Evolutionary conservation across 257 asterid species (phyloP).

Genomic region (Marsdenia floribunda): DNA sequence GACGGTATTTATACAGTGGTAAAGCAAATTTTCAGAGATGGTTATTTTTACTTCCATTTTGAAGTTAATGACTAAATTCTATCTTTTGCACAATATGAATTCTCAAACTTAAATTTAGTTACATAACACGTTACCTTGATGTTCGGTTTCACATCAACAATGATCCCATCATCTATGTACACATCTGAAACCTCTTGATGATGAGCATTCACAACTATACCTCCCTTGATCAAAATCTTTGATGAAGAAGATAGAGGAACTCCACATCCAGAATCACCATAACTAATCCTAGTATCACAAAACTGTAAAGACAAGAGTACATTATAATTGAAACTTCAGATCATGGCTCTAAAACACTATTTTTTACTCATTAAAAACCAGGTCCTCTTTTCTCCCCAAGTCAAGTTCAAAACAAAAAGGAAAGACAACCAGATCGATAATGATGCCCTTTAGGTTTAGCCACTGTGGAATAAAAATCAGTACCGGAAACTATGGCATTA

Average conservation of each 20-base stretch:
- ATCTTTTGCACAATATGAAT: not conserved
- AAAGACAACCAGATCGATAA: not conserved
- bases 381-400: not conserved
- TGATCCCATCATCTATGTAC: constrained; percentile 70
- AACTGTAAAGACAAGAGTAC: constrained; percentile 32
- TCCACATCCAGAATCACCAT: constrained; percentile 45
- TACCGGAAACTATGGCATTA: not conserved
- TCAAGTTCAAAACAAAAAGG: not conserved
- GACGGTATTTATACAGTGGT: not conserved
- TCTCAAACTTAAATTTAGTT: not conserved
- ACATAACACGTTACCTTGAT: constrained; percentile 42
- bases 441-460: not conserved
- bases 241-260: constrained; percentile 29
- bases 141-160: constrained; percentile 54
- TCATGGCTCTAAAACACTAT: not conserved
- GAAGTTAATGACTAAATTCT: not conserved
- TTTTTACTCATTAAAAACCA: not conserved
- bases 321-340: not conserved
- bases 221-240: constrained; percentile 84
- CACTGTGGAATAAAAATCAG: not conserved
- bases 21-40: not conserved
- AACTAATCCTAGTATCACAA: constrained; percentile 47
- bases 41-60: not conserved
- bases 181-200: constrained; percentile 84
- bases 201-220: constrained; percentile 90